phyloP scores from a whole-genome alignment of 2,329 filamentous ascomycete genomes.

The Penicillium italicum region DNA sequence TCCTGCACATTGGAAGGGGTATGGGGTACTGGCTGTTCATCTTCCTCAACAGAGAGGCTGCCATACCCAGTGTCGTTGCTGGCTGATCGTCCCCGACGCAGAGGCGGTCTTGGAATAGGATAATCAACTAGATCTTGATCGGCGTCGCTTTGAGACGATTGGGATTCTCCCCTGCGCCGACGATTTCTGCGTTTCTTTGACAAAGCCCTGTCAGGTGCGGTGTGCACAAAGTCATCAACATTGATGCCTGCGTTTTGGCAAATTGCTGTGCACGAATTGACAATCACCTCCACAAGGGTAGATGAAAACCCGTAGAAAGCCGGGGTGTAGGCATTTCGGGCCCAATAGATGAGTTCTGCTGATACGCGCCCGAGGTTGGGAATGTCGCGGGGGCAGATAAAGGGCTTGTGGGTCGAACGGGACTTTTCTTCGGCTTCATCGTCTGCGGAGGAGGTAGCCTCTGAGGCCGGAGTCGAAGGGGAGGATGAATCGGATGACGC shows the following conservation, averaged over 20 bases:
- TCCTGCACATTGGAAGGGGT: conserved; percentile 10
- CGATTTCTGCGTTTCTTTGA: conserved; percentile 24
- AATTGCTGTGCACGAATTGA: conserved; percentile 36
- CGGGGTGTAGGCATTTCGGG: conserved; percentile 44
- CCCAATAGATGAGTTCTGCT: conserved; percentile 43
- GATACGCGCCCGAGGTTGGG: conserved; percentile 39
- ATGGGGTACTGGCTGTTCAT: conserved; percentile 6
- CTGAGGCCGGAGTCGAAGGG: conserved; percentile 26
- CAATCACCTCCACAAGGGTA: conserved; percentile 37
- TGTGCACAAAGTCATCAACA: conserved; percentile 30
- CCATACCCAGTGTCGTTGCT: conserved; percentile 43
- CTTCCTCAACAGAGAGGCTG: conserved; percentile 28
- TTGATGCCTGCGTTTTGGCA: conserved; percentile 38
- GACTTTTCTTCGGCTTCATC: conserved; percentile 28
- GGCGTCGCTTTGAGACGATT: conserved; percentile 17
- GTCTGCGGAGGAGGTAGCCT: conserved; percentile 25
- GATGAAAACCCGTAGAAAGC: conserved; percentile 42
- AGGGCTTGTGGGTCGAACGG: conserved; percentile 4
- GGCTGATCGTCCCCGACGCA: conserved; percentile 29
- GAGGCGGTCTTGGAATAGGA: conserved; percentile 1
- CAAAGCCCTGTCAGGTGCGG: conserved; percentile 19
- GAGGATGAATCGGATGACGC: conserved; percentile 34
- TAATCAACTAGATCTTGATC: conserved; percentile 15
- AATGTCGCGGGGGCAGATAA: conserved; percentile 22
- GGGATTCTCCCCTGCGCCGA: conserved; percentile 16